Conservation (phyloP, 2,329 filamentous ascomycete genomes). For the Pseudogymnoascus sp. region DNA sequence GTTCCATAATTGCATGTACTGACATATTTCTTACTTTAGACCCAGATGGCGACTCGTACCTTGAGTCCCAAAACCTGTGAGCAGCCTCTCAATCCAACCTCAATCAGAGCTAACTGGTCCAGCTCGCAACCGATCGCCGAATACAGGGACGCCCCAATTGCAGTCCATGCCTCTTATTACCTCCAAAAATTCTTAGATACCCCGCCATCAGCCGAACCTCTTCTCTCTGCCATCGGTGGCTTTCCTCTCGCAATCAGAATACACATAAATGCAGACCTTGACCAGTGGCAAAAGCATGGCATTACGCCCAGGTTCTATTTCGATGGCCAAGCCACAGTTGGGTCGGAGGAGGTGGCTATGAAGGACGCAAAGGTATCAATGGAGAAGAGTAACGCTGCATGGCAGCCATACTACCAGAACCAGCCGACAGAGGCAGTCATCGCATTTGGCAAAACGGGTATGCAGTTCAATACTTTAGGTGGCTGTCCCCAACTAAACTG, state of each 20-base stretch:
- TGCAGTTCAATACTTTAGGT: conserved; percentile 14
- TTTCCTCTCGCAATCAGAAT: conserved; percentile 69
- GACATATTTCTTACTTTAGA: neutral
- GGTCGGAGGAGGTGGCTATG: conserved; percentile 62
- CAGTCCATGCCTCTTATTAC: conserved; percentile 85
- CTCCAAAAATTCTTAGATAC: conserved; percentile 69
- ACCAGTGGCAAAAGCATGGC: conserved; percentile 58
- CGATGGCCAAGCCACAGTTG: conserved; percentile 73
- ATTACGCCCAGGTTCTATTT: conserved; percentile 87
- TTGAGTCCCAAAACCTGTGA: conserved; percentile 5
- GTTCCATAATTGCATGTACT: neutral
- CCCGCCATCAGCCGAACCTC: conserved; percentile 67
- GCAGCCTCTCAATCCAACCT: neutral
- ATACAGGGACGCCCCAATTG: conserved; percentile 67
- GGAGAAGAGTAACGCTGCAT: conserved; percentile 67
- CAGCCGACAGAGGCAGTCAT: conserved; percentile 72
- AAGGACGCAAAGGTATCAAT: conserved; percentile 58
- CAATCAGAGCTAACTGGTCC: neutral
- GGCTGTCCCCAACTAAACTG: conserved; percentile 24
- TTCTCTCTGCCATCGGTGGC: conserved; percentile 83
- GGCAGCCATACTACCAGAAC: conserved; percentile 77
- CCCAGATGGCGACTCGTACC: conserved; percentile 1
- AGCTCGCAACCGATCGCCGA: conserved; percentile 51
- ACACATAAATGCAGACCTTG: conserved; percentile 69
- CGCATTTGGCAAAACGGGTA: conserved; percentile 80